Base-by-base conservation (phyloP, 176 grass and related monocot species). In the Chloris gayana region DNA sequence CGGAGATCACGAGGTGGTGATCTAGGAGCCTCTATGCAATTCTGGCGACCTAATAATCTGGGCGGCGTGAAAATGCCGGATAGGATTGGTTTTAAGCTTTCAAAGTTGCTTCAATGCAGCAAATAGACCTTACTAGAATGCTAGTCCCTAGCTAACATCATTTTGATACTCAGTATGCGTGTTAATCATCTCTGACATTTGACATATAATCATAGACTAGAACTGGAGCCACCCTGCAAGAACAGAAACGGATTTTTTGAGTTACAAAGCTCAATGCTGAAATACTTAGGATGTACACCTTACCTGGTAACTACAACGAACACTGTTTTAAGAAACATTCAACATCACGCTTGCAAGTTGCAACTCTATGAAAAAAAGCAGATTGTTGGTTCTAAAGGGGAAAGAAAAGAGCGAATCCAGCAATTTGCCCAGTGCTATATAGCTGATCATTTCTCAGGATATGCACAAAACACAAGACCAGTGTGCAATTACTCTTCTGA, bases 211-310 rank as follows among this genome's bases (percentile, higher is more conserved):
- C 58, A 15, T 81, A 85, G 78, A 81, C 39, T 77, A 80, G 30
- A 72, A 85, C 45, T 82, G 87, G 77, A 82, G 87, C 59, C 67
- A 85, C 87, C 83, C 77, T 85, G 78, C 78, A 89, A 82, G 37
- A 72, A 82, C 58, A 82, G 38, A 85, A 85, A 85, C 24, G 29
- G 19, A 85, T 76, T 63, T 64, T 77, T 64, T 84, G 34, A 64
- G 76, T 64, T 45, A 65, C n/a, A 64, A 26, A 63, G 65, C 35
- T 74, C 35, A 63, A 63, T 45, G 33, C 41, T 73, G 17, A 83
- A 33, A 77, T 64, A 64, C 35, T 69, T 41, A 70, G 64, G 44
- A 29, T 31, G 18, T 9, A 21, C 13, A 64, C 68, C 50, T 56
- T 64, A 8, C 62, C 63, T 32, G 34, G 29, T n/a, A 35, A 13